Base-by-base conservation (phyloP, 1,139 yeast species). In the Sugiyamaella neomexicana region DNA sequence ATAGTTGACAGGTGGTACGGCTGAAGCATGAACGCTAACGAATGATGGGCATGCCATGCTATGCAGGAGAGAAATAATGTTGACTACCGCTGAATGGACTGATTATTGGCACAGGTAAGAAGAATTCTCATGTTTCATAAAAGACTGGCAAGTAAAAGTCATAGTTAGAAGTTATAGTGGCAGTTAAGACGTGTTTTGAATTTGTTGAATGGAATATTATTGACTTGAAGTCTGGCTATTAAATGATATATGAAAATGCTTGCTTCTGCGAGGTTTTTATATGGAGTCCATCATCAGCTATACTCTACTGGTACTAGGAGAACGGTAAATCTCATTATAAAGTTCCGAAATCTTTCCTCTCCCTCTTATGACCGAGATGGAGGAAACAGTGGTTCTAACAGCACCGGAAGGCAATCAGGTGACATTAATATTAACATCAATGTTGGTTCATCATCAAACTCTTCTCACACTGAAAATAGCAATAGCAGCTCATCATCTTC, bases 341-440 rank as follows among this genome's bases (percentile, higher is more conserved):
- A 29, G 34, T 10, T 34, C 15, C 12, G 38, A 8, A 7, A 7
- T n/a, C 32, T 31, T 32, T 44, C 47, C 8, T 44, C 47, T 44
- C 47, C 47, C 16, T 44, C 47, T 10, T 44, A 32, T n/a, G 37
- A 23, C n/a, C 29, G 47, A 9, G 47, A 44, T 10, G 17, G 41
- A 38, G 27, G 41, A 32, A 32, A 44, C 10, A 27, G 12, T 5
- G 17, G 37, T 27, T 29, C 23, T 7, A 12, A 7, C 6, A 44
- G 12, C 31, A 9, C 15, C 12, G 15, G 17, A 9, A 38, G 41
- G 5, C 10, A 38, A 38, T 17, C 41, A 5, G 41, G 41, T 17
- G 25, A 38, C n/a, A 13, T 36, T 36, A 15, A 36, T 36, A 38
- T 38, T 16, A 15, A 38, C 8, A 8, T 20, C 37, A 10, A 15